Base-by-base conservation (phyloP, 75 land plant genomes). In the Picea glauca region DNA sequence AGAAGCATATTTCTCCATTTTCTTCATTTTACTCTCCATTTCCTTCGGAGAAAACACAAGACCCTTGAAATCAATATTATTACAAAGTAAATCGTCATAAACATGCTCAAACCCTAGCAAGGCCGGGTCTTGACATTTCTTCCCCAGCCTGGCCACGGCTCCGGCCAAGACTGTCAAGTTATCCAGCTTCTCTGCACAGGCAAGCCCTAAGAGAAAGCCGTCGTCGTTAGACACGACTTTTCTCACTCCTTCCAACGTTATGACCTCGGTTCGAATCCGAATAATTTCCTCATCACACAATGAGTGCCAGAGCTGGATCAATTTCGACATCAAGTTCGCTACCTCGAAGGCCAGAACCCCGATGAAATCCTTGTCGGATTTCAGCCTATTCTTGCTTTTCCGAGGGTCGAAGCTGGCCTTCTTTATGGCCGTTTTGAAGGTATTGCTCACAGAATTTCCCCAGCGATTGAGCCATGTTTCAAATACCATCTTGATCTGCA, bases 291-390 rank as follows among this genome's bases (percentile, higher is more conserved):
- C 59, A 30, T 92, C 96, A 31, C 86, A 81, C 38, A 98, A 84
- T 8, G 99, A 93, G 30, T 94, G 92, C 87, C 98, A 85, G 62
- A 98, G 90, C 58, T 85, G 86, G 21, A 91, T 77, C 9, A 87
- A 79, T 65, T 93, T 96, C 38, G 99, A 93, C 93, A 98, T 89
- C 35, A 90, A 87, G 79, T 87, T 95, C n/a, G 96, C 96, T 4
- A 93, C 94, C 80, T 98, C 99, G 72, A 98, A 98, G 26, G 96
- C 94, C 32, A 98, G 91, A 35, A 98, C 93, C 12, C 91, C 98
- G 20, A 98, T 87, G 18, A 58, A 21, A 21, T 1, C 21, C 63
- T 20, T 62, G 20, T 62, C 63, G n/a, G 23, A 62, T 23, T 23
- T 62, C 13, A 18, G 1, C 20, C 63, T 62, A 5, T 7, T 20